These are phyloP conservation scores for Gynostemma pentaphyllum DNA, from an alignment of 306 rosid genomes.

Conservation along the genomic window DNA sequence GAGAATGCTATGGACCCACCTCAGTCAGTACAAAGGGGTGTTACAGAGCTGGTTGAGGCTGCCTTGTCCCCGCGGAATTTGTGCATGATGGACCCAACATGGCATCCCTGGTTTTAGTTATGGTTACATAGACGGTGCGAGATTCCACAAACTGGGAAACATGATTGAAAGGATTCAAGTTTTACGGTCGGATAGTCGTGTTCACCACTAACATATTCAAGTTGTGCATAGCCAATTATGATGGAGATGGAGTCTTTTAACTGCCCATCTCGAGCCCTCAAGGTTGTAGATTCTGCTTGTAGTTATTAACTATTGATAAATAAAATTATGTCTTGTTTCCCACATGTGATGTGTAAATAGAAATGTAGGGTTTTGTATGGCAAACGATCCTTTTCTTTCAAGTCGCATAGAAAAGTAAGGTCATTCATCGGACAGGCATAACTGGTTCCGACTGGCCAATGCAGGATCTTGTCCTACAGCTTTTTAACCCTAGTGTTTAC, in stretches of 20 bases:
- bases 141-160: conserved; percentile 2
- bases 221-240: neutral
- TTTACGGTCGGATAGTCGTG: neutral
- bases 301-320: neutral
- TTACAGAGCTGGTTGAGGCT: conserved; percentile 88
- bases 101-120: conserved; percentile 96
- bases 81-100: conserved; percentile 99
- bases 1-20: conserved; percentile 86
- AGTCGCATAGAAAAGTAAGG: neutral
- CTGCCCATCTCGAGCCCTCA: neutral
- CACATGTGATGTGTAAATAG: neutral
- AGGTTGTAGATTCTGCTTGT: neutral
- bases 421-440: no score
- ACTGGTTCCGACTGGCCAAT: no score
- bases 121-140: no score
- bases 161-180: neutral
- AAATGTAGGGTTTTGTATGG: neutral
- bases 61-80: conserved; percentile 85
- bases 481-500: no score
- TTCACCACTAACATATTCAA: neutral
- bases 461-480: no score
- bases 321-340: neutral
- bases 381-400: neutral
- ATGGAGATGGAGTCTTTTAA: neutral
- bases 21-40: conserved; percentile 87